phyloP scores from a whole-genome alignment of 1,284 basidiomycete species.

The Ustilago tritici region DNA sequence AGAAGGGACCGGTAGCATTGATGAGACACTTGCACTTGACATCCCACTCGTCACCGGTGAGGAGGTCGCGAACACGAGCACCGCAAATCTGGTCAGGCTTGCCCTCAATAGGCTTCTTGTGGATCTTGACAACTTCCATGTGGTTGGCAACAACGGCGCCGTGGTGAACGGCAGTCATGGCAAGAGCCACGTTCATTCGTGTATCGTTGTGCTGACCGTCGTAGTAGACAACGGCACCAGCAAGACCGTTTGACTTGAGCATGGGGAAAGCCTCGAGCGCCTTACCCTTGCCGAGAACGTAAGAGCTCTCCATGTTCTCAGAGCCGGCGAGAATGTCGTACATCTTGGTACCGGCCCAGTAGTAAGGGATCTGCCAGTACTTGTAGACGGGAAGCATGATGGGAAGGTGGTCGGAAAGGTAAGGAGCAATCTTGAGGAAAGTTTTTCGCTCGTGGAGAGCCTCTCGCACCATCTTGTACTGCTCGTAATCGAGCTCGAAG shows the following conservation, averaged over 20 bases:
- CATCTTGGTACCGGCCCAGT: constrained; percentile 93
- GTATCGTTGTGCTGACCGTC: constrained; percentile 99
- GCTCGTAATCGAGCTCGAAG: constrained; percentile 87
- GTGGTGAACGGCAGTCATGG: constrained; percentile 92
- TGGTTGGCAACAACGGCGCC: constrained; percentile 92
- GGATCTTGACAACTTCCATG: constrained; percentile 83
- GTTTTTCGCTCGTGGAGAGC: constrained; percentile 92
- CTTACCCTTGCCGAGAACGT: constrained; percentile 88
- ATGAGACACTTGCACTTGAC: constrained; percentile 90
- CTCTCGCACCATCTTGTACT: constrained; percentile 92
- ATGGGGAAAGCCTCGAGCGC: constrained; percentile 95
- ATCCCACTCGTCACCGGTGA: constrained; percentile 85
- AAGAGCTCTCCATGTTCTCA: constrained; percentile 96
- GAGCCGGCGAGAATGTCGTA: constrained; percentile 95
- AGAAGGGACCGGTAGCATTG: constrained; percentile 96
- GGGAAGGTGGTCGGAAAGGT: constrained; percentile 89
- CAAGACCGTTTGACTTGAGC: constrained; percentile 91
- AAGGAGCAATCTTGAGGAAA: constrained; percentile 95
- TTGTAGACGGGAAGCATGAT: constrained; percentile 91
- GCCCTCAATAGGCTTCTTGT: constrained; percentile 76
- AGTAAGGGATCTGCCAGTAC: constrained; percentile 97
- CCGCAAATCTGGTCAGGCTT: constrained; percentile 77
- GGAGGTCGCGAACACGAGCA: constrained; percentile 82
- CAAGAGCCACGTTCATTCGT: constrained; percentile 89
- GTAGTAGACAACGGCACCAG: constrained; percentile 95